Evolutionary conservation across 2,329 filamentous ascomycete species (phyloP), one percentile per base, ranked within the genome.

Genomic region (Alternaria rosae): DNA sequence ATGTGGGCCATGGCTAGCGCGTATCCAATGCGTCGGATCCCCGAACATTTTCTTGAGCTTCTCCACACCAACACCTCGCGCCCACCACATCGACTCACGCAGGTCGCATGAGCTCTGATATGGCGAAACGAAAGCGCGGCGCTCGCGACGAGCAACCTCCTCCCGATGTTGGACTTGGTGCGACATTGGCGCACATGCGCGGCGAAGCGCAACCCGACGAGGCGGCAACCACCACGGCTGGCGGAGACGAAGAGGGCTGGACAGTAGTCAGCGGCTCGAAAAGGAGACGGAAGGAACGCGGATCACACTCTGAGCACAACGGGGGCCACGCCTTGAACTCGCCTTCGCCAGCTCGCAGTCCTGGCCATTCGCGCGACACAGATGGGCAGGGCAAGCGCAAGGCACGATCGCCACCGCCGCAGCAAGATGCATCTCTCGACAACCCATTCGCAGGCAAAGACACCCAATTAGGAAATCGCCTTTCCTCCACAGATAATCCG

Each of bases 51-150:
- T 54, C 41, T 44, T 53, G 28, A 44, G 43, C 44, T 43, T 58
- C 56, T 54, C 52, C 17, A 44, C 25, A 54, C 41, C 52, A 53
- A 48, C 30, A 50, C 47, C 10, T 5, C 15, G 41, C 48, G 8
- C 13, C 20, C 35, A 52, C 26, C 25, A 32, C 20, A 50, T n/a
- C 15, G 28, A 15, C 23, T 51, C 47, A 21, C 45, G 17, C 38
- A 15, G 21, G 35, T 61, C 50, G 62, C 56, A 68, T 61, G 54
- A 57, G 57, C 56, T 45, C 38, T 61, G 57, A 63, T 53, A 77
- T 76, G 74, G 62, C 69, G 32, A 77, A 76, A 70, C 70, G 74
- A 65, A 76, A 77, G 69, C 68, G 72, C 52, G 61, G 63, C 48
- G 32, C 64, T 32, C 61, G 70, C 21, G 65, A 71, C 6, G 66